These are phyloP conservation scores for Neurospora sp. DNA, from an alignment of 495 filamentous ascomycete species.

Conservation along the genomic window DNA sequence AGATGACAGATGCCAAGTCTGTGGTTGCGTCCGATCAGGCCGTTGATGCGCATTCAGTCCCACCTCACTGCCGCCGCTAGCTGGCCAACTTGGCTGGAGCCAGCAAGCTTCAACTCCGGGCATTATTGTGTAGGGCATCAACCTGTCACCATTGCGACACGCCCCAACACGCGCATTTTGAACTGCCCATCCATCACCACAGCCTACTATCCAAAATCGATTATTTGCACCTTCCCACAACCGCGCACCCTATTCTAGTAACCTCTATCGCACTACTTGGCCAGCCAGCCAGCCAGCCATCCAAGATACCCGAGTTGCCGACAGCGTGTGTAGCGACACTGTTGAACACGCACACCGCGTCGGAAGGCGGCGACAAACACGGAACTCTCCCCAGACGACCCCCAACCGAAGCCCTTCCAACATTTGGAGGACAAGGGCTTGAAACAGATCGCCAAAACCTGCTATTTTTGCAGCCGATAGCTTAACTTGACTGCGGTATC, in stretches of 20 bases:
- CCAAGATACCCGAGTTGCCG: not conserved
- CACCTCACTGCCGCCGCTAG: not conserved
- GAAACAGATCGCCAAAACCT: not conserved
- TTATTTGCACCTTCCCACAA: not conserved
- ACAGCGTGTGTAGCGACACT: not conserved
- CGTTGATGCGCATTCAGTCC: not conserved
- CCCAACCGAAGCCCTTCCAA: not conserved
- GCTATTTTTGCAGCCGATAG: not conserved
- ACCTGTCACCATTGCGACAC: not conserved
- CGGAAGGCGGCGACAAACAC: not conserved
- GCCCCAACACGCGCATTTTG: not conserved
- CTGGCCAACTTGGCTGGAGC: not conserved
- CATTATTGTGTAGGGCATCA: not conserved
- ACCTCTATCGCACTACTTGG: not conserved
- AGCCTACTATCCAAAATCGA: not conserved
- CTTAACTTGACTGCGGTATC: slow-evolving; percentile 1
- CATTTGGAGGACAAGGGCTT: not conserved
- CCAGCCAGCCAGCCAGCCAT: not conserved
- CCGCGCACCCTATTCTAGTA: not conserved
- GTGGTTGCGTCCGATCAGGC: not conserved
- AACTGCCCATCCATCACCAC: not conserved
- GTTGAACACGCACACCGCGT: not conserved
- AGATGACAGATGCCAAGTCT: not conserved
- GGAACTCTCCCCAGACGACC: not conserved
- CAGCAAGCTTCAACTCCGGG: not conserved